phyloP scores from a whole-genome alignment of 1,284 basidiomycete species.

The Lentinula novae-zelandiae region DNA sequence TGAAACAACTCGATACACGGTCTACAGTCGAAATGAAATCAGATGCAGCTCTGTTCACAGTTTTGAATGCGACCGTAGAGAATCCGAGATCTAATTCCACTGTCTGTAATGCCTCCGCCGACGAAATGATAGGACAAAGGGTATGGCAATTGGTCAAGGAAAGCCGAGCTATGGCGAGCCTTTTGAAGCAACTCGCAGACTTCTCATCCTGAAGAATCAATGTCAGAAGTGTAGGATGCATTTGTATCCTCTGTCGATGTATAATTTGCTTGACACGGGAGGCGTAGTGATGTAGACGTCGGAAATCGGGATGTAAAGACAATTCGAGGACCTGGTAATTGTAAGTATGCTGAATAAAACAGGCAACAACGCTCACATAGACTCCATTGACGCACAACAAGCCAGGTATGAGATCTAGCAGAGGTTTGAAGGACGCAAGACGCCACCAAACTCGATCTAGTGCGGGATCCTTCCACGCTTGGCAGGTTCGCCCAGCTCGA shows the following conservation, averaged over 20 bases:
- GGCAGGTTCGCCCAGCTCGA: conserved; percentile 37
- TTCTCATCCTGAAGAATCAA: conserved; percentile 16
- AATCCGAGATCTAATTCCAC: conserved; percentile 45
- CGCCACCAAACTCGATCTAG: conserved; percentile 49
- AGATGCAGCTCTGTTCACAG: conserved; percentile 17
- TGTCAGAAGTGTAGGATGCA: conserved; percentile 23
- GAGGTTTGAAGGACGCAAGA: conserved; percentile 41
- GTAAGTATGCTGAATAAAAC: neutral
- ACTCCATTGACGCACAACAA: conserved; percentile 22
- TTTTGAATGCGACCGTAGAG: conserved; percentile 17
- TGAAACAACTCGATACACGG: conserved; percentile 27
- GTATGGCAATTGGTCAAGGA: conserved; percentile 30
- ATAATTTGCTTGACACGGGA: conserved; percentile 42
- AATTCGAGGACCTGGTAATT: conserved; percentile 19
- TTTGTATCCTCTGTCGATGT: conserved; percentile 28
- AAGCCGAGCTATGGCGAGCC: conserved; percentile 36
- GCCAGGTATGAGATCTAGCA: conserved; percentile 41
- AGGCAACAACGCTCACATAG: conserved; percentile 27
- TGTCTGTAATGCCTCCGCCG: conserved; percentile 32
- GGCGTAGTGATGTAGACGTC: conserved; percentile 39
- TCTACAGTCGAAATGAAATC: conserved; percentile 28
- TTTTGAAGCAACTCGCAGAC: conserved; percentile 25
- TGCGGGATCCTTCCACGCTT: conserved; percentile 55
- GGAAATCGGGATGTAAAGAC: conserved; percentile 19
- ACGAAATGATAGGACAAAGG: conserved; percentile 27